A percentile compares a stretch with the other conserved stretches of the same genome.
phyloP scores from a whole-genome alignment of 202 grass and related monocot genomes.

The Schoenoplectus tabernaemontani region DNA sequence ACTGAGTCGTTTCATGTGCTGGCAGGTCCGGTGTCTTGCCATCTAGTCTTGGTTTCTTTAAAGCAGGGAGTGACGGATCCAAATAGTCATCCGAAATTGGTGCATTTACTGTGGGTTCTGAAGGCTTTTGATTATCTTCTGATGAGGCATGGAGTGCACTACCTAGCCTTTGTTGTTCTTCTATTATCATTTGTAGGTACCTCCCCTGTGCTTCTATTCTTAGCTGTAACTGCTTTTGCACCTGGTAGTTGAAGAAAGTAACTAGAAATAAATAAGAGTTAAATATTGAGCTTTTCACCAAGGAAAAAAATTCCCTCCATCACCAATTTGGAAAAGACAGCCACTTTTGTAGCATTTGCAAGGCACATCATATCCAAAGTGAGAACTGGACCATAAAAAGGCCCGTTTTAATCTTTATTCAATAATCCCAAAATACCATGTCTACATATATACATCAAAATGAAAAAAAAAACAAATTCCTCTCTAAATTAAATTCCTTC shows the following conservation, averaged over 20 bases:
- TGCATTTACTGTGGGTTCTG: slow-evolving; percentile 23
- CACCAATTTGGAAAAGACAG: slow-evolving; percentile 16
- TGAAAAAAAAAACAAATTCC: slow-evolving; percentile 10
- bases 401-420: not conserved
- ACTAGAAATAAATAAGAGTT: not conserved
- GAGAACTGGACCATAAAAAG: not conserved
- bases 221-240: slow-evolving; percentile 89
- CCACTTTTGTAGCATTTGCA: not conserved
- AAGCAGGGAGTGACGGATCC: slow-evolving; percentile 27
- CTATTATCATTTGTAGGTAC: slow-evolving; percentile 94
- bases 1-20: slow-evolving; percentile 18
- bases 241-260: slow-evolving; percentile 36
- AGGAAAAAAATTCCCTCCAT: no score
- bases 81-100: slow-evolving; percentile 46
- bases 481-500: not conserved
- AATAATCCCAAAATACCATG: not conserved
- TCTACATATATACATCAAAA: not conserved
- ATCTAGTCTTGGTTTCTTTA: slow-evolving; percentile 54
- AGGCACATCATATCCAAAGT: not conserved
- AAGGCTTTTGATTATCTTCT: slow-evolving; percentile 43
- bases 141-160: slow-evolving; percentile 37
- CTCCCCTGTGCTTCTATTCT: slow-evolving; percentile 91
- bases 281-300: no score
- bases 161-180: slow-evolving; percentile 76
- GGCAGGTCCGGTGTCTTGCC: slow-evolving; percentile 31